Percentiles rank a stretch among this genome's conserved stretches.
These are phyloP conservation scores for Pythium folliculosum DNA, from an alignment of 352 stramenopile genomes.

Conservation along the genomic window DNA sequence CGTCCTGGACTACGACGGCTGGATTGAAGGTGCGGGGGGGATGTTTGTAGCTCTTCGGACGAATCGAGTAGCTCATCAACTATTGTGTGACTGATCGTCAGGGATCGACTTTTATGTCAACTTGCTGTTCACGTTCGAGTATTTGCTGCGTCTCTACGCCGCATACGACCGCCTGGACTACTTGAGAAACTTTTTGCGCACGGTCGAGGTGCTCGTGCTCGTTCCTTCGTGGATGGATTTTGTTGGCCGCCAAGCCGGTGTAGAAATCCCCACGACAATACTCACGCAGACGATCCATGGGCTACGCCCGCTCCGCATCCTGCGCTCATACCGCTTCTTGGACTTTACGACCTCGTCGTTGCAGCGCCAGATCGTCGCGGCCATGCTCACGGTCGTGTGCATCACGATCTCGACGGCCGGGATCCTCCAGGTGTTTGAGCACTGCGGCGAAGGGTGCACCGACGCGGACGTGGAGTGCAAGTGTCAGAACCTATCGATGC, in stretches of 20 bases:
- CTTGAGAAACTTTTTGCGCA: conserved; percentile 43
- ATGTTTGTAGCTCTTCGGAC: background rate
- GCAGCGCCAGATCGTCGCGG: conserved; percentile 63
- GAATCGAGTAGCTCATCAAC: background rate
- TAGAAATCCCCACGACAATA: conserved; percentile 9
- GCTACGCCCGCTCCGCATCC: conserved; percentile 60
- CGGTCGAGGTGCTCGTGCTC: conserved; percentile 63
- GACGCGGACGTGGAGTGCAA: conserved; percentile 22
- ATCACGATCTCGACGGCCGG: conserved; percentile 74
- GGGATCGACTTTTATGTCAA: conserved; percentile 63
- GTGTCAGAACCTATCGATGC: conserved; percentile 66
- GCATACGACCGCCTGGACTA: conserved; percentile 70
- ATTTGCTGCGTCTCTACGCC: conserved; percentile 57
- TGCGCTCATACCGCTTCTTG: conserved; percentile 72
- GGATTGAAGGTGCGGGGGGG: conserved; percentile 53
- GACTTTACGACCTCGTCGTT: conserved; percentile 76
- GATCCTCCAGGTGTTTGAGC: conserved; percentile 66
- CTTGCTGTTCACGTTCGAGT: conserved; percentile 72
- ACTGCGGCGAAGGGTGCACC: conserved; percentile 38
- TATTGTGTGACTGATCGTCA: conserved; percentile 10
- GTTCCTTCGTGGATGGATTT: conserved; percentile 58
- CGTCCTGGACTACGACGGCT: conserved; percentile 28
- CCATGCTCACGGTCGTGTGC: conserved; percentile 63
- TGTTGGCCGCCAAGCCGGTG: background rate
- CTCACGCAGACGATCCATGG: conserved; percentile 35